Conservation (phyloP, 352 stramenopile species). For the Globisporangium rhizosaccharum region DNA sequence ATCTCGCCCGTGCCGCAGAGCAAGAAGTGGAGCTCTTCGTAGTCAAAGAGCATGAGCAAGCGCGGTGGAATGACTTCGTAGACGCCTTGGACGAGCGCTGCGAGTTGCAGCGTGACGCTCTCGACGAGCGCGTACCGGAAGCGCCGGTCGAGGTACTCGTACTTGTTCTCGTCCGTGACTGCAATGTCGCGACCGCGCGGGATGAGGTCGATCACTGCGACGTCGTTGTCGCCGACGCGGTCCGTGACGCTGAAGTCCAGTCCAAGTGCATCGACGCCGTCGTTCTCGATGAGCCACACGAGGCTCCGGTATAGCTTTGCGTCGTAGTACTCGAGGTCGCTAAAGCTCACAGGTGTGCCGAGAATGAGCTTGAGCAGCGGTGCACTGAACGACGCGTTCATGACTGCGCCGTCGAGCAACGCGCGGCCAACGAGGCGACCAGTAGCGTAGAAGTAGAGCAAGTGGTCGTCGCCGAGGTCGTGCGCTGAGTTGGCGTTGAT, state of each 20-base stretch:
- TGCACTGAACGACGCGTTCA: slow-evolving; percentile 83
- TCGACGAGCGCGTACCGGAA: slow-evolving; percentile 90
- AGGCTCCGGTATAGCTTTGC: slow-evolving; percentile 41
- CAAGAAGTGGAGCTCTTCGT: slow-evolving; percentile 92
- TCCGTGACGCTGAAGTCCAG: slow-evolving; percentile 36
- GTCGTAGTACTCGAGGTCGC: slow-evolving; percentile 39
- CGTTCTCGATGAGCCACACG: slow-evolving; percentile 40
- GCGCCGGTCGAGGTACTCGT: slow-evolving; percentile 82
- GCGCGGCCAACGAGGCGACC: slow-evolving; percentile 42
- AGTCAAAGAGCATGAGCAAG: slow-evolving; percentile 92
- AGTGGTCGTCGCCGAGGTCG: slow-evolving; percentile 25
- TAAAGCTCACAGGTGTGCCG: slow-evolving; percentile 30
- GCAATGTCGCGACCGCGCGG: slow-evolving; percentile 37
- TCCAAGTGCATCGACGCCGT: slow-evolving; percentile 28
- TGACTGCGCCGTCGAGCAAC: slow-evolving; percentile 73
- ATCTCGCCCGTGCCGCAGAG: slow-evolving; percentile 91
- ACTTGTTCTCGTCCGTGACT: slow-evolving; percentile 90
- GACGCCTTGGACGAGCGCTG: slow-evolving; percentile 84
- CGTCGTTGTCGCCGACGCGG: slow-evolving; percentile 6
- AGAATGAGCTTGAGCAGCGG: slow-evolving; percentile 48
- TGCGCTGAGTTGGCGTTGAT: slow-evolving; percentile 37
- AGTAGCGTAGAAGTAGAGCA: slow-evolving; percentile 39
- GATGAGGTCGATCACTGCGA: slow-evolving; percentile 29
- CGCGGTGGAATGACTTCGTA: slow-evolving; percentile 90
- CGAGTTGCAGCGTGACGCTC: slow-evolving; percentile 71